Conservation (phyloP, 2,329 filamentous ascomycete genomes). For the Alternaria triticimaculans region DNA sequence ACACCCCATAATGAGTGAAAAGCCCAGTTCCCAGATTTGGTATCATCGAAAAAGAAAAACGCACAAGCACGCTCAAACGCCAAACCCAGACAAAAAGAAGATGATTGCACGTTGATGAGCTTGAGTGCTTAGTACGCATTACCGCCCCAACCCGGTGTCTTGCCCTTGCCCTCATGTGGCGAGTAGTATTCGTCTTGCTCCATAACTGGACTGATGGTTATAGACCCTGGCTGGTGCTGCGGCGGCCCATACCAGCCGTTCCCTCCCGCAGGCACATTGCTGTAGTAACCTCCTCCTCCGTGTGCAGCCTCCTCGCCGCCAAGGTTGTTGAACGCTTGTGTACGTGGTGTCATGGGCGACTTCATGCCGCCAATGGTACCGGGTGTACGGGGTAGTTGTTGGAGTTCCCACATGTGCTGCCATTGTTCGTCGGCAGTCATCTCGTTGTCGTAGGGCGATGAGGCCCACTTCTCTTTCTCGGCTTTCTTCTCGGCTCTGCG, state of each 20-base stretch:
- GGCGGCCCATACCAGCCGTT: constrained; percentile 19
- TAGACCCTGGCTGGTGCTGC: constrained; percentile 12
- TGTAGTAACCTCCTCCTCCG: constrained; percentile 17
- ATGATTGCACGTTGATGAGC: neutral
- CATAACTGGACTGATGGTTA: constrained; percentile 24
- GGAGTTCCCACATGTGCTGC: constrained; percentile 53
- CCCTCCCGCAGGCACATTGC: constrained; percentile 7
- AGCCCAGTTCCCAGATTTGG: constrained; percentile 13
- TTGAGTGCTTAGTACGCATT: constrained; percentile 16
- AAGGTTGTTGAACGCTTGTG: constrained; percentile 41
- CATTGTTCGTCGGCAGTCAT: constrained; percentile 49
- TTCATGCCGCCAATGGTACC: constrained; percentile 39
- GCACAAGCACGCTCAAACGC: constrained; percentile 24
- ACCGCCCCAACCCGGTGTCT: constrained; percentile 6
- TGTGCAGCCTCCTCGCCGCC: constrained; percentile 23
- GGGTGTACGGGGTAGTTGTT: constrained; percentile 46
- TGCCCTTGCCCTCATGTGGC: constrained; percentile 28
- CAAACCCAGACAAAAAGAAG: constrained; percentile 4
- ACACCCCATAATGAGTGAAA: constrained; percentile 19
- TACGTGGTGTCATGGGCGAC: constrained; percentile 43
- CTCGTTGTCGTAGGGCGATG: constrained; percentile 36
- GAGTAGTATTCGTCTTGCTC: constrained; percentile 32
- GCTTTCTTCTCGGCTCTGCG: constrained; percentile 44
- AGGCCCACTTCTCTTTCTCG: constrained; percentile 44
- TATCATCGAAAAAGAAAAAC: constrained; percentile 21